Base-by-base conservation (phyloP, 129 eudicot genomes). In the Saposhnikovia divaricata region DNA sequence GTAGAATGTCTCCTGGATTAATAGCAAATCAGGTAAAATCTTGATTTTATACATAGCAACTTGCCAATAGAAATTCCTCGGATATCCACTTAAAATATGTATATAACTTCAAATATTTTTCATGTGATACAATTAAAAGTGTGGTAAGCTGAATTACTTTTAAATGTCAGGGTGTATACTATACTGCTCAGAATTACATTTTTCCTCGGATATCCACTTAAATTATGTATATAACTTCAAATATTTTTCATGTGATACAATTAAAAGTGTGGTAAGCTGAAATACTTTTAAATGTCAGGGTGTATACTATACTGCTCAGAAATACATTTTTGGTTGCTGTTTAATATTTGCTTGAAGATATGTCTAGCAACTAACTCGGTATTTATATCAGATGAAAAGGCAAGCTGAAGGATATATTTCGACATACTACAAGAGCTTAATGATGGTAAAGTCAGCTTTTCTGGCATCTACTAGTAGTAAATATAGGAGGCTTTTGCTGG, bases 21-120 rank as follows among this genome's bases (percentile, higher is more conserved):
- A 87, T 96, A 76, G 96, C 97, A 68, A 96, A 96, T 85, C 99
- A 96, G 98, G 99, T 96, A 83, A 79, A 43, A 13, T 38, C 11
- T 68, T 45, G 28, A 25, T 42, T 12, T 9, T 74, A 46, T 15
- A 75, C 6, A 4, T 46, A 23, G 55, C 5, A 9, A 6, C 19
- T 21, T 9, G 18, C 23, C 37, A 73, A n/a, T 73, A 42, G 55
- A 34, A 42, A 73, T 73, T 73, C 53, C 37, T 8, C 2, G n/a
- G n/a, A 19, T 18, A 40, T 19, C 76, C n/a, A 23, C 48, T 15
- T 2, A 0, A 71, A 42, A 72, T 21, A 9, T 19, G 3, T 44
- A 23, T 3, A 42, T 4, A 71, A 39, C 23, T 71, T 15, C 45
- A 71, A 15, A n/a, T 73, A 12, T 73, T 42, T 4, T 73, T n/a